Evolutionary conservation across 2,329 filamentous ascomycete genomes (phyloP).

Genomic region (Byssoonygena ceratinophila): DNA sequence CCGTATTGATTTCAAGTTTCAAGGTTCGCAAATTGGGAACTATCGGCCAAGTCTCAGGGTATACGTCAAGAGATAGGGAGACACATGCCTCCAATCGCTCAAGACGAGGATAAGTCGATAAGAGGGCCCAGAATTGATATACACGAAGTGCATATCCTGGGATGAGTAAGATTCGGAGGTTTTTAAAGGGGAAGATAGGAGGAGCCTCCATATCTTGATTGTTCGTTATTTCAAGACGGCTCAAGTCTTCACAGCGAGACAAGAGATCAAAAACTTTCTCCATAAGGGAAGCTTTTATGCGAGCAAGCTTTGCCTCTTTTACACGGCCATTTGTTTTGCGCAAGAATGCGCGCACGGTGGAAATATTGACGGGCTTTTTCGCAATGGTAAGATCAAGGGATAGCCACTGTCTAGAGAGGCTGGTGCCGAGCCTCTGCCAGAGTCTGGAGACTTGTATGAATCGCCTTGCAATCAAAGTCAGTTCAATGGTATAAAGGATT

Average conservation of each 20-base stretch:
- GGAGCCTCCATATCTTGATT: background rate
- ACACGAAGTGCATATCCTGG: conserved; percentile 8
- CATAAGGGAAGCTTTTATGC: conserved; percentile 22
- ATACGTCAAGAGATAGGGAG: too few relatives aligned
- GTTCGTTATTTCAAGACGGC: conserved; percentile 23
- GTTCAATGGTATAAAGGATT: background rate
- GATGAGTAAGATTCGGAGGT: conserved; percentile 17
- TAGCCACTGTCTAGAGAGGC: conserved; percentile 41
- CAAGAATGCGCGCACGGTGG: conserved; percentile 29
- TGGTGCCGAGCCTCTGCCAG: conserved; percentile 45
- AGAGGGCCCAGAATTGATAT: conserved; percentile 12
- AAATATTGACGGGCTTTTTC: conserved; percentile 33
- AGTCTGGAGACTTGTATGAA: conserved; percentile 46
- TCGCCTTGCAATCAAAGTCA: conserved; percentile 25
- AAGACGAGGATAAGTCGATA: conserved; percentile 16
- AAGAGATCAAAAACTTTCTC: conserved; percentile 19
- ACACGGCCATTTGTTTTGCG: conserved; percentile 28
- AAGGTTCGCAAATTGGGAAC: background rate
- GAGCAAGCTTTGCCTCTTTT: conserved; percentile 21
- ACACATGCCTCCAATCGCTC: conserved; percentile 14
- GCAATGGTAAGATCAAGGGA: conserved; percentile 44
- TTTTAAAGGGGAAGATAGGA: conserved; percentile 7
- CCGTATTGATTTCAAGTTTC: too few relatives aligned
- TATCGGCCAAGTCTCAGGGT: too few relatives aligned
- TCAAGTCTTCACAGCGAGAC: conserved; percentile 24